Evolutionary conservation across 2,329 filamentous ascomycete species (phyloP), one percentile per base, ranked within the genome.

Genomic region (Pestalotiopsis sp.): DNA sequence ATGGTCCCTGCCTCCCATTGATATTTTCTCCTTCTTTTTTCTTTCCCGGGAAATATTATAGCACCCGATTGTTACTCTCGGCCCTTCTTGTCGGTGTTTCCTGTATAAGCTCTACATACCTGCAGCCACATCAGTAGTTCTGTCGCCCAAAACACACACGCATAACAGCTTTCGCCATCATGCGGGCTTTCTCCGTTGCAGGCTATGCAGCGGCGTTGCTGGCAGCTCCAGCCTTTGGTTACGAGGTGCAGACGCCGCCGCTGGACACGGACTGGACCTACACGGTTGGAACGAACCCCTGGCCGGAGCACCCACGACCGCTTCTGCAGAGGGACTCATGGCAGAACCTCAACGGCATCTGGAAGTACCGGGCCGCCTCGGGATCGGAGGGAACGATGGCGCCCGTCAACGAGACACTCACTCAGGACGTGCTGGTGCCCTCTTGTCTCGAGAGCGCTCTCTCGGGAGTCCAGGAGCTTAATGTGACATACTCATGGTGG

Each of bases 271-370:
- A 82, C 9, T 88, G 86, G 86, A 88, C 86, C 1, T 77, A 81
- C 67, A 77, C 82, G 4, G 84, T 87, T 23, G 86, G 86, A 41
- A 86, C 80, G 1, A 78, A 84, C 52, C 86, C 87, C 0, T 88
- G 87, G 87, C 85, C 85, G 1, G 85, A 90, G 63, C 83, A 90
- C 71, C 88, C 88, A 11, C 84, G 87, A 0, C 88, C 88, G 2
- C 86, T 86, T 72, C 82, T 90, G 9, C 82, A 83, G 45, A 84
- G 87, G 4, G 79, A 85, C 4, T 73, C 78, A 4, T 90, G 87
- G 87, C 79, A 85, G 75, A 88, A 81, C 59, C 79, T 90, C 5
- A 89, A 90, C 68, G 88, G 88, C 0, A 82, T 90, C 4, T 90
- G 88, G 87, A 85, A 84, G 2, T 89, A 83, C 75, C 80, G 81